Evolutionary conservation across 2,329 filamentous ascomycete genomes (phyloP), one percentile per base, ranked within the genome.

Genomic region (Sclerotinia subarctica): DNA sequence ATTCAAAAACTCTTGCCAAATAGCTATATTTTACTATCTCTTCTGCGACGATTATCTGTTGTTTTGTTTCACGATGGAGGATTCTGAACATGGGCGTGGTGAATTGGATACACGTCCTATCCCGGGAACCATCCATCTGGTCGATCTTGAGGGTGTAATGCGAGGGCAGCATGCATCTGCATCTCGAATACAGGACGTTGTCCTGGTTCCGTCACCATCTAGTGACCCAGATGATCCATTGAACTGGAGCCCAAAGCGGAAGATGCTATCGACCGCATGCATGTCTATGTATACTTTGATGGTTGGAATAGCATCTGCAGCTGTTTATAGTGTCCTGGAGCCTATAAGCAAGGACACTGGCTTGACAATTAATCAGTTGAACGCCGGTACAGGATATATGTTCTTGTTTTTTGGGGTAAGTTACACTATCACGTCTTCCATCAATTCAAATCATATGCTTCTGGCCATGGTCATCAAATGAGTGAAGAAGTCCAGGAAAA

Each of bases 321-420:
- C 81, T 11, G 80, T 83, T n/a, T 85, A 85, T 71, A 82, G 80
- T 10, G 81, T 85, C 10, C 76, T 85, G 11, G 80, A 80, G 6
- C 80, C 81, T 15, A 82, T 85, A 51, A 79, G 79, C 10, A 74
- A 78, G 57, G 80, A 81, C n/a, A 82, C 81, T 0, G 81, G 80
- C 5, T 75, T 85, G 47, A 80, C 79, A 0, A 73, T 83, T 1
- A 76, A 74, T 5, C 77, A 81, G 47, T 73, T 85, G 24, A 83
- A 83, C 69, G 78, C 80, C 60, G 83, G 83, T 10, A 84, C 81
- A 17, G 83, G 84, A 2, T 80, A 82, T 63, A 83, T 84, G 82
- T 85, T 85, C 70, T 73, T 85, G 42, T 78, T 73, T n/a, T 72
- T 72, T 52, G 68, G 67, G 26, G 62, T 65, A 35, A 68, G 52